These are phyloP conservation scores for Perkinsus chesapeaki DNA, from an alignment of 169 alveolate genomes.

Conservation along the genomic window DNA sequence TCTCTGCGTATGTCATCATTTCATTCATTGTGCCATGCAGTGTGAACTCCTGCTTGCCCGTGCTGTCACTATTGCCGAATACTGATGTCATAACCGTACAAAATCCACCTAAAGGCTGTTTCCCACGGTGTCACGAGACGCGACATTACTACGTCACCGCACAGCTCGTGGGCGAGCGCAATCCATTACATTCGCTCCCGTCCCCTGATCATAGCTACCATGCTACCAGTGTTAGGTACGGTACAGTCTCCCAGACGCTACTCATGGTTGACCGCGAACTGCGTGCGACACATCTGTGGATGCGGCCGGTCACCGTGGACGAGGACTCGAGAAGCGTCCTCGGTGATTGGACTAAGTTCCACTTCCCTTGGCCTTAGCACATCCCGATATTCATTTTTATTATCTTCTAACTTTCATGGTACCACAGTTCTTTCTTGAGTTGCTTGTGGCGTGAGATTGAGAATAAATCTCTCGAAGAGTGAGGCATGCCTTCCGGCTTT, in stretches of 20 bases:
- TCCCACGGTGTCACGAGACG: too few species aligned
- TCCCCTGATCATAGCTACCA: too few species aligned
- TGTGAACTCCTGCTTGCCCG: background rate
- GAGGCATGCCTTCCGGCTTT: background rate
- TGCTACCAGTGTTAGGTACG: background rate
- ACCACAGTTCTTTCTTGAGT: too few species aligned
- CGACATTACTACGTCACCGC: too few species aligned
- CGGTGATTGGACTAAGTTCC: background rate
- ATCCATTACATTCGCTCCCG: too few species aligned
- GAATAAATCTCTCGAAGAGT: too few species aligned
- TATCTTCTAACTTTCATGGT: too few species aligned
- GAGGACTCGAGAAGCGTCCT: background rate
- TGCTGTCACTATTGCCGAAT: background rate
- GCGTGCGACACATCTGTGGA: background rate
- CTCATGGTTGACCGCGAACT: background rate
- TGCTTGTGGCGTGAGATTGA: background rate
- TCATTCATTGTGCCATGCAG: background rate
- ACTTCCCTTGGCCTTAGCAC: background rate
- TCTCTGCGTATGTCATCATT: background rate
- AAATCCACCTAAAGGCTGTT: too few species aligned
- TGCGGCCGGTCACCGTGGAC: background rate
- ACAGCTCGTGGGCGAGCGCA: too few species aligned
- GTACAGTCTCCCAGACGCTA: background rate
- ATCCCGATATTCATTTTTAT: too few species aligned
- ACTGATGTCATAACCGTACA: background rate